Conservation (phyloP, 306 rosid genomes). For the Lathyrus oleraceus region DNA sequence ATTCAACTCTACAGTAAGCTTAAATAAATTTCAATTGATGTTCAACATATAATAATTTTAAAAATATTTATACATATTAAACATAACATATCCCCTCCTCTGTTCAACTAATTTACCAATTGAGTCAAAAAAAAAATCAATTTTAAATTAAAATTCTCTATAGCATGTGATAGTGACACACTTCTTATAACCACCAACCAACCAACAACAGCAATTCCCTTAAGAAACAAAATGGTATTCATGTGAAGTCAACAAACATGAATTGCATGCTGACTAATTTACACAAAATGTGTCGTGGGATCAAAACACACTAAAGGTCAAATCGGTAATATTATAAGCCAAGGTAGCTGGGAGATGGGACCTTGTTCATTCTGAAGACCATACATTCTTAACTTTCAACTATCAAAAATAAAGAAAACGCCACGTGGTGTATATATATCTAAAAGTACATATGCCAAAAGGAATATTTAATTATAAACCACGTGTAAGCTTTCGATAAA, state of each 20-base stretch:
- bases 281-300: neutral
- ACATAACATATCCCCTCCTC: neutral
- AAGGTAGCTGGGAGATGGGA: neutral
- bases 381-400: neutral
- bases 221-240: constrained; percentile 19
- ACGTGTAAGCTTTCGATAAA: constrained; percentile 2
- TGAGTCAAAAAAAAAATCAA: no score
- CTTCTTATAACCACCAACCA: constrained; percentile 27
- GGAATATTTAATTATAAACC: neutral
- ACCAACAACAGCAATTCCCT: neutral
- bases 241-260: constrained; percentile 26
- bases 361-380: neutral
- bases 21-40: no score
- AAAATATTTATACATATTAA: no score
- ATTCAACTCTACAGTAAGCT: no score
- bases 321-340: neutral
- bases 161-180: neutral
- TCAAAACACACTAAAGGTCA: constrained; percentile 1
- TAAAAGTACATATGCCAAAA: neutral
- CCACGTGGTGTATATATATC: constrained; percentile 13
- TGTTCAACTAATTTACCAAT: neutral
- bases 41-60: no score
- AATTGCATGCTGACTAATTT: neutral
- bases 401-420: neutral
- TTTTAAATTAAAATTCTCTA: neutral